These are phyloP conservation scores for Fusarium pilosicola DNA, from an alignment of 2,329 filamentous ascomycete species.

Conservation along the genomic window DNA sequence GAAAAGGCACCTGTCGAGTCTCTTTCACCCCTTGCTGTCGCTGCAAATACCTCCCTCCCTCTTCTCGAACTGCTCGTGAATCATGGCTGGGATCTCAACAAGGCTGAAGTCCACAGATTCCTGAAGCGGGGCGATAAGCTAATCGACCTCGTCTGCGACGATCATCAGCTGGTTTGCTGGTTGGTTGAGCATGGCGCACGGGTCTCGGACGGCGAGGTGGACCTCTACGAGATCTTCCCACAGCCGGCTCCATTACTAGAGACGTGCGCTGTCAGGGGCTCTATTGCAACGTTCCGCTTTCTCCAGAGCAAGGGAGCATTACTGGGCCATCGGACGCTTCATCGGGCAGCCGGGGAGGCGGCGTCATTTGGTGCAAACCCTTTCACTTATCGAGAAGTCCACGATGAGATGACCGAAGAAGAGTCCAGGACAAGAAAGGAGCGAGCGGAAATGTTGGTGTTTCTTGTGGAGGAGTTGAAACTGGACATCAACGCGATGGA, in stretches of 20 bases:
- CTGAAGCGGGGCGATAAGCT: neutral
- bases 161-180: neutral
- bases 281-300: neutral
- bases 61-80: neutral
- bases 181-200: neutral
- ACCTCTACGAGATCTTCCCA: neutral
- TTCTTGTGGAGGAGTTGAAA: neutral
- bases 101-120: neutral
- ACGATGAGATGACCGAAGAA: neutral
- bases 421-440: neutral
- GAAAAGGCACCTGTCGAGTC: neutral
- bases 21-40: neutral
- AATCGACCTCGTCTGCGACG: neutral
- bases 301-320: neutral
- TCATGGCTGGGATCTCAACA: neutral
- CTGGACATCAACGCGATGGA: neutral
- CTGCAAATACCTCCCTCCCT: neutral
- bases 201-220: neutral
- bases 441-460: neutral
- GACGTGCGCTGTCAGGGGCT: neutral
- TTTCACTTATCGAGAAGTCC: neutral
- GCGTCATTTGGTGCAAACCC: neutral
- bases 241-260: neutral
- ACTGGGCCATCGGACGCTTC: neutral
- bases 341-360: neutral